Evolutionary conservation across 2,329 filamentous ascomycete genomes (phyloP).

Genomic region (Amesomyces nigricolor): DNA sequence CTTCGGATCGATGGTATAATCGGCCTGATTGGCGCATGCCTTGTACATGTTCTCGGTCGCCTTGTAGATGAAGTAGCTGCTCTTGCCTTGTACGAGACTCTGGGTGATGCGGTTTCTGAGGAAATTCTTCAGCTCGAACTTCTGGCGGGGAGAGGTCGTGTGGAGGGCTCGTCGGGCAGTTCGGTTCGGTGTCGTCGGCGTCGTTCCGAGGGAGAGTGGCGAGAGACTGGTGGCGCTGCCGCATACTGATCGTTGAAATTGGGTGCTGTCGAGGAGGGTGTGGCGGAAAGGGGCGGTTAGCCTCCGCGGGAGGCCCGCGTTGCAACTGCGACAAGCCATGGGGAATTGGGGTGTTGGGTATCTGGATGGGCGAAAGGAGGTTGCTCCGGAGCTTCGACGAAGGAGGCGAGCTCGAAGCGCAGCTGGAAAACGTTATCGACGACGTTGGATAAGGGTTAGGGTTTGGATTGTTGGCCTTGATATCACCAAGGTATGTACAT

Average conservation of each 20-base stretch:
- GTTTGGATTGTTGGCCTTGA: not conserved
- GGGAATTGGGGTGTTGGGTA: not conserved
- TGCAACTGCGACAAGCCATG: constrained; percentile 49
- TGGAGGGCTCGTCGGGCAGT: constrained; percentile 16
- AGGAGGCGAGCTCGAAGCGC: too few species aligned
- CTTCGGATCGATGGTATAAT: constrained; percentile 68
- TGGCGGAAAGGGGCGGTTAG: constrained; percentile 10
- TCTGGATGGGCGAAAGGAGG: not conserved
- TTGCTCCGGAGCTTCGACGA: not conserved
- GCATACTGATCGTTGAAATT: constrained; percentile 1
- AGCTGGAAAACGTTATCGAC: constrained; percentile 16
- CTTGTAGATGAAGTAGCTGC: constrained; percentile 68
- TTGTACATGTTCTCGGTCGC: constrained; percentile 75
- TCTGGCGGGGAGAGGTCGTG: constrained; percentile 8
- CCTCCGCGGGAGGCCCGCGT: constrained; percentile 37
- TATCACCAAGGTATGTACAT: not conserved
- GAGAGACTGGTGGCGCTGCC: not conserved
- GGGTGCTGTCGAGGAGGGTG: not conserved
- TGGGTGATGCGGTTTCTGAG: constrained; percentile 10
- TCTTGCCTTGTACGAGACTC: not conserved
- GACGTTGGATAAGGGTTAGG: constrained; percentile 22
- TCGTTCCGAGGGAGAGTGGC: not conserved
- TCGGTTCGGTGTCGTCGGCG: not conserved
- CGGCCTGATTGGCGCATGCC: constrained; percentile 64
- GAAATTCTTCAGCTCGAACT: constrained; percentile 5